phyloP scores from a whole-genome alignment of 371 early-diverging fungal genomes.

The Blastocladiella emersonii region DNA sequence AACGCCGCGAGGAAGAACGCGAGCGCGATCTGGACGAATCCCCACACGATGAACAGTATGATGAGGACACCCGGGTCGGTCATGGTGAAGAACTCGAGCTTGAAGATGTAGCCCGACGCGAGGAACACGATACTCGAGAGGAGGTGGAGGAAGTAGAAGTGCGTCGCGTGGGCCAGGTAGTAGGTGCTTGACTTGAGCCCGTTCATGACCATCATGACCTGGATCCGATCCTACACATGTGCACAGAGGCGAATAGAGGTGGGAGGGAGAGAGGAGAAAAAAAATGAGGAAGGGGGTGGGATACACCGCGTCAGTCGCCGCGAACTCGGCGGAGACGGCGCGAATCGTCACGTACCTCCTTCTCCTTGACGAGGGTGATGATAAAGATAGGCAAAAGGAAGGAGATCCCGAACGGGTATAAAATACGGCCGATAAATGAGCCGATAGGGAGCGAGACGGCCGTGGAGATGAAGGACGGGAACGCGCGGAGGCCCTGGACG shows the following conservation, averaged over 20 bases:
- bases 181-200: slow-evolving; percentile 45
- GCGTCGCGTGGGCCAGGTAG: slow-evolving; percentile 45
- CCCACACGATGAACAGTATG: slow-evolving; percentile 29
- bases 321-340: no score
- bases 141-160: slow-evolving; percentile 44
- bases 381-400: slow-evolving; percentile 61
- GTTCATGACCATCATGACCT: slow-evolving; percentile 20
- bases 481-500: slow-evolving; percentile 41
- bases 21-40: slow-evolving; percentile 40
- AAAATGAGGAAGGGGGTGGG: no score
- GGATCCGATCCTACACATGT: not conserved
- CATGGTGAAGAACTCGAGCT: slow-evolving; percentile 43
- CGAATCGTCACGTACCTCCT: no score
- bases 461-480: slow-evolving; percentile 25
- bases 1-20: slow-evolving; percentile 46
- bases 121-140: slow-evolving; percentile 40
- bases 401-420: slow-evolving; percentile 60
- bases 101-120: slow-evolving; percentile 29
- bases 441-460: not conserved
- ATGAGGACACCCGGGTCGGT: slow-evolving; percentile 14
- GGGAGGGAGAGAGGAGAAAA: no score
- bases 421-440: slow-evolving; percentile 29
- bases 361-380: slow-evolving; percentile 48
- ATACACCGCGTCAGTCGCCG: no score
- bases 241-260: no score